phyloP scores from a whole-genome alignment of 768 basidiomycete genomes.

The Leucogyrophana mollusca region DNA sequence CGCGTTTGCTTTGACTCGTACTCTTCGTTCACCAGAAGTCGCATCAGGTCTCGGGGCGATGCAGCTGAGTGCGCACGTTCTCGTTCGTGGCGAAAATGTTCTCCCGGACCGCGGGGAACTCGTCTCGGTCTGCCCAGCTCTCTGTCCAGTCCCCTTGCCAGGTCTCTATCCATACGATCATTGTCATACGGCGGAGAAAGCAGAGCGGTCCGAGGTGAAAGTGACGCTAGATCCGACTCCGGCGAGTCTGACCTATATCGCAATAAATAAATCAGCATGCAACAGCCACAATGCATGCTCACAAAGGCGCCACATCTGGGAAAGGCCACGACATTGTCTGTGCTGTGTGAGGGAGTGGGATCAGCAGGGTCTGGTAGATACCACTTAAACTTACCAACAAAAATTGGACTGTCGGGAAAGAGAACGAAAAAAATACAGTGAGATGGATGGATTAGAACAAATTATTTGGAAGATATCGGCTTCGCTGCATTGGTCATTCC shows the following conservation, averaged over 20 bases:
- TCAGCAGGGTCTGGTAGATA: no score
- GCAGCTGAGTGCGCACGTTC: constrained; percentile 31
- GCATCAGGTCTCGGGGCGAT: constrained; percentile 28
- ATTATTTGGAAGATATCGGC: no score
- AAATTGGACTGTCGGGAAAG: no score
- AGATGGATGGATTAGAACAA: no score
- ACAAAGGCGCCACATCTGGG: constrained; percentile 13
- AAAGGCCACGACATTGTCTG: constrained; percentile 26
- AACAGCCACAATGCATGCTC: constrained; percentile 9
- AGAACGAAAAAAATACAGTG: no score
- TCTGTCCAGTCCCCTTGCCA: no score
- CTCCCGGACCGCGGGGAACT: constrained; percentile 26
- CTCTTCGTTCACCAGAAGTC: constrained; percentile 38
- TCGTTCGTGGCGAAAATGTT: constrained; percentile 32
- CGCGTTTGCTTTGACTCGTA: constrained; percentile 39
- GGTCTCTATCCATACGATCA: background rate
- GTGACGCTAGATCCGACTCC: constrained; percentile 25
- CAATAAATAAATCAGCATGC: constrained; percentile 1
- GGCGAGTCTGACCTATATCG: constrained; percentile 14
- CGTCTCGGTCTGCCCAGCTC: constrained; percentile 4
- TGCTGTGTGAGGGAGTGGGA: no score
- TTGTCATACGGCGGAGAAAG: constrained; percentile 25
- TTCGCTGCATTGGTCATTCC: no score
- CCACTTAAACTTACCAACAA: no score
- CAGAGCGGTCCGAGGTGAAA: constrained; percentile 26